Evolutionary conservation across 306 rosid species (phyloP).

Genomic region (Vicia faba): DNA sequence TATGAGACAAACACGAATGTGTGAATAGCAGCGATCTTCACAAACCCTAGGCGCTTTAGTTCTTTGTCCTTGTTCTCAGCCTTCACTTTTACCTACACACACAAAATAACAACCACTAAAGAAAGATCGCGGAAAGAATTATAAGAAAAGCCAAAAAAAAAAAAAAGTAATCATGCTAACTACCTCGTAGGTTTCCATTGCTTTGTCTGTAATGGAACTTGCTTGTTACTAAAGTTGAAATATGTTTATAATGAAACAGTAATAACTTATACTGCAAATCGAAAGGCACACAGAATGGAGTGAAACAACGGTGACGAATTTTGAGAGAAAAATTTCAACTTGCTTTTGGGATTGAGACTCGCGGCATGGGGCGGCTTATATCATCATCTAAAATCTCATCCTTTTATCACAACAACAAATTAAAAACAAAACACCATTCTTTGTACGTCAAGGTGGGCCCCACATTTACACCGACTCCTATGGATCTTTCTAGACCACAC

Average conservation of each 20-base stretch:
- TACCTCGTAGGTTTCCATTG: constrained; percentile 52
- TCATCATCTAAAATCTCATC: constrained; percentile 9
- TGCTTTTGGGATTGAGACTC: background rate
- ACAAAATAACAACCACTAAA: too few relatives aligned
- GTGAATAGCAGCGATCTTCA: constrained; percentile 59
- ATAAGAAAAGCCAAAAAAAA: background rate
- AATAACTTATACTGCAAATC: background rate
- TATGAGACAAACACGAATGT: constrained; percentile 46
- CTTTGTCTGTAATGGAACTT: background rate
- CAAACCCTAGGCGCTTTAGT: constrained; percentile 64
- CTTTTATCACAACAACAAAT: constrained; percentile 10
- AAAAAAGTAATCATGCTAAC: constrained; percentile 7
- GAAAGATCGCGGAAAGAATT: background rate
- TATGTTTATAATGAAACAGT: background rate
- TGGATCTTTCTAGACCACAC: constrained; percentile 43
- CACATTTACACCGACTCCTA: constrained; percentile 35
- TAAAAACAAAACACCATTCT: constrained; percentile 26
- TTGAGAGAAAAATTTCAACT: constrained; percentile 12
- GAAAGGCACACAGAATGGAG: constrained; percentile 9
- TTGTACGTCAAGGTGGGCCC: constrained; percentile 29
- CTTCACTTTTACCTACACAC: constrained; percentile 43
- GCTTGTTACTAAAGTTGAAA: constrained; percentile 4
- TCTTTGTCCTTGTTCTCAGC: constrained; percentile 45
- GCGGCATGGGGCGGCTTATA: background rate
- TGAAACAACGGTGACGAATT: background rate